Evolutionary conservation across 1,284 basidiomycete genomes (phyloP).

Genomic region (Ganoderma multipileum): DNA sequence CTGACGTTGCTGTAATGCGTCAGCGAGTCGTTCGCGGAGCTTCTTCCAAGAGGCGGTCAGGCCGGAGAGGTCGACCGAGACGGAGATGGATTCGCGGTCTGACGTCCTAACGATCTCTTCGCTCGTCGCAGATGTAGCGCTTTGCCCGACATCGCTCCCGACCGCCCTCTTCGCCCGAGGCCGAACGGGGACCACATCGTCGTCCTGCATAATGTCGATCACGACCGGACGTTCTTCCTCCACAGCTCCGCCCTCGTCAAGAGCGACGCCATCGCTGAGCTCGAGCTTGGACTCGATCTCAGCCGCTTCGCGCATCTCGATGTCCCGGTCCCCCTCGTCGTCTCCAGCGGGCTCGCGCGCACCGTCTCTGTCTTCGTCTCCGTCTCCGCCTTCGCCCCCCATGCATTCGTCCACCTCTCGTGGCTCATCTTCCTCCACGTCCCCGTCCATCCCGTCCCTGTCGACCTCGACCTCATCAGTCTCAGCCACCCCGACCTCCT

Average conservation of each 20-base stretch:
- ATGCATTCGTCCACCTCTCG: slow-evolving; percentile 25
- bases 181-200: slow-evolving; percentile 1
- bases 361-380: slow-evolving; percentile 1
- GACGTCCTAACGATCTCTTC: slow-evolving; percentile 54
- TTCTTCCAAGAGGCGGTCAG: slow-evolving; percentile 48
- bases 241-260: background rate
- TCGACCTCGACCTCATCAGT: slow-evolving; percentile 24
- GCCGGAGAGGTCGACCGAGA: slow-evolving; percentile 54
- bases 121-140: slow-evolving; percentile 13
- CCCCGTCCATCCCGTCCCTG: slow-evolving; percentile 24
- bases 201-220: slow-evolving; percentile 37
- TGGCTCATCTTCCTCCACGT: slow-evolving; percentile 18
- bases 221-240: slow-evolving; percentile 12
- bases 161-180: background rate
- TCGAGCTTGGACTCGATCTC: background rate
- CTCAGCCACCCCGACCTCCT: slow-evolving; percentile 29
- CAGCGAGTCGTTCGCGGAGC: slow-evolving; percentile 19
- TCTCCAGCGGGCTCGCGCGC: slow-evolving; percentile 5
- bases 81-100: slow-evolving; percentile 45
- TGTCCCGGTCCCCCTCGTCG: background rate
- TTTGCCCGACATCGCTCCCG: slow-evolving; percentile 8
- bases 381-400: slow-evolving; percentile 10
- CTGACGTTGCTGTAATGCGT: slow-evolving; percentile 9
- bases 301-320: background rate
- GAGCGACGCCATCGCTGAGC: background rate